A percentile compares a stretch with the other conserved stretches of the same genome.
Conservation (phyloP, 257 asterid species). For the Solanum paucissectum region DNA sequence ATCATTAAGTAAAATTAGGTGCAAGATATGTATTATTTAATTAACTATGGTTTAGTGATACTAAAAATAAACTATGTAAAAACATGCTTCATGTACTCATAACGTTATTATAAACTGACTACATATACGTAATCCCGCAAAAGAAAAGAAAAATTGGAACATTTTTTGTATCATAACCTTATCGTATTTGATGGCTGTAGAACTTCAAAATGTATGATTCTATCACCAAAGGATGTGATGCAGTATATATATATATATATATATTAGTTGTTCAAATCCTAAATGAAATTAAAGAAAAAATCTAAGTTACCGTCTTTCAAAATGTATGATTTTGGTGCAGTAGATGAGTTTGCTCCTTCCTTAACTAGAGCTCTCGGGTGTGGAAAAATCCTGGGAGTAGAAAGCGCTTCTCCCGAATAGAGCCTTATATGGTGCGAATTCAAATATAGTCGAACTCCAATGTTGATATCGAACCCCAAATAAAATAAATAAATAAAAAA, state of each 20-base stretch:
- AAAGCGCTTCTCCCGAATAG: neutral
- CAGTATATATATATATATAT: no score
- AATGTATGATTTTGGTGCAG: no score
- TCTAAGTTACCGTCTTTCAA: no score
- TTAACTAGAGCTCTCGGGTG: no score
- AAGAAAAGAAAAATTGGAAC: neutral
- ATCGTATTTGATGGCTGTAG: neutral
- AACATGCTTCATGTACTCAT: neutral
- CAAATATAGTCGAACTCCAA: neutral
- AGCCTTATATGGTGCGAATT: neutral
- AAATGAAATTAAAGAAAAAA: no score
- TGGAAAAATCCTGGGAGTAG: neutral
- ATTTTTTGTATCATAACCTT: neutral
- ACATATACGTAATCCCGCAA: neutral
- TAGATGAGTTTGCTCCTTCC: no score
- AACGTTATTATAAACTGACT: neutral
- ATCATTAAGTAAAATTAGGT: neutral
- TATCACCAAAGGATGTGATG: no score
- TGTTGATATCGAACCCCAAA: fast-evolving
- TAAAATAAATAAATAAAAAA: no score
- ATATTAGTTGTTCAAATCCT: no score
- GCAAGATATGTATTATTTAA: neutral
- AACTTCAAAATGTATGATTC: neutral
- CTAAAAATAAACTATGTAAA: neutral
- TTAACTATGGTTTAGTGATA: neutral